These are phyloP conservation scores for Discostella stelligera DNA, from an alignment of 352 stramenopile species.

Conservation along the genomic window DNA sequence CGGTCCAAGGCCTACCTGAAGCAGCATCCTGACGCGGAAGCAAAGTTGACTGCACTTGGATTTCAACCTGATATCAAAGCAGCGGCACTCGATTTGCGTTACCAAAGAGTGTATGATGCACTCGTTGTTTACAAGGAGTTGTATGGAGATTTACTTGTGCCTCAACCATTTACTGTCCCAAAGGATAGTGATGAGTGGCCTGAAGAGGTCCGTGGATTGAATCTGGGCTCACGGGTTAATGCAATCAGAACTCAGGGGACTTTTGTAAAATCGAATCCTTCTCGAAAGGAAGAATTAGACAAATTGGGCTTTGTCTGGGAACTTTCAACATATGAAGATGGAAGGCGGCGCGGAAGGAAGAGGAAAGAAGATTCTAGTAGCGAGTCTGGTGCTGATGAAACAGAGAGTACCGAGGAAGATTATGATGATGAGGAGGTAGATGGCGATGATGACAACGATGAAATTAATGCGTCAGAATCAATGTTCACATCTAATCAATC, in stretches of 20 bases:
- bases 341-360: slow-evolving; percentile 83
- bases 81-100: slow-evolving; percentile 72
- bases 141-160: slow-evolving; percentile 88
- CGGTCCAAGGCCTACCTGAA: slow-evolving; percentile 65
- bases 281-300: slow-evolving; percentile 84
- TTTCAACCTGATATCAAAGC: slow-evolving; percentile 63
- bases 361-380: slow-evolving; percentile 59
- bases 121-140: slow-evolving; percentile 86
- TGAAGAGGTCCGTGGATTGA: slow-evolving; percentile 84
- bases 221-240: slow-evolving; percentile 89
- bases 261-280: slow-evolving; percentile 83
- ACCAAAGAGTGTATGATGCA: slow-evolving; percentile 79
- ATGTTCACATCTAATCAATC: slow-evolving; percentile 11
- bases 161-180: slow-evolving; percentile 90
- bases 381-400: slow-evolving; percentile 1
- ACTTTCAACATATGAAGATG: slow-evolving; percentile 53
- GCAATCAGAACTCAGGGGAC: slow-evolving; percentile 87
- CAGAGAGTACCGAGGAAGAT: not conserved
- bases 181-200: slow-evolving; percentile 83
- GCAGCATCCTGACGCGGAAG: slow-evolving; percentile 60
- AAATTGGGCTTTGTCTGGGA: slow-evolving; percentile 91
- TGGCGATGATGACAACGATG: slow-evolving; percentile 40
- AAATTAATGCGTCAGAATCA: not conserved
- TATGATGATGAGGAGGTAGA: slow-evolving; percentile 10
- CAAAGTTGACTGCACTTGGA: slow-evolving; percentile 59